Percentiles rank a stretch among this genome's conserved stretches.
phyloP scores from a whole-genome alignment of 495 filamentous ascomycete genomes.

The Aspergillus hancockii region DNA sequence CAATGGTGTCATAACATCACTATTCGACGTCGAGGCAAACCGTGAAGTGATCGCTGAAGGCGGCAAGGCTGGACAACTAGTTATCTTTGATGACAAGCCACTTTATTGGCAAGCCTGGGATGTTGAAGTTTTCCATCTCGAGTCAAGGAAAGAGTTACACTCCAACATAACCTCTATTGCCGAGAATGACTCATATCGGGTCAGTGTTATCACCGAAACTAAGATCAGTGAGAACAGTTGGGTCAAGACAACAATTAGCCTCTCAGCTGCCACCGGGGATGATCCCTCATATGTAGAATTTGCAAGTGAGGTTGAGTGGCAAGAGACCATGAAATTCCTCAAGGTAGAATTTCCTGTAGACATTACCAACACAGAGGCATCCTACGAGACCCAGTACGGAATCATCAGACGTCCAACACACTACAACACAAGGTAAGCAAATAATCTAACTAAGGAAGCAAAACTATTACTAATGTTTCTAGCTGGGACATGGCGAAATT shows the following conservation, averaged over 20 bases:
- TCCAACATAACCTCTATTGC: slow-evolving; percentile 65
- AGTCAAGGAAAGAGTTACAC: slow-evolving; percentile 75
- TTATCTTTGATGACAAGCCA: slow-evolving; percentile 97
- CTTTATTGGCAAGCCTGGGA: slow-evolving; percentile 99
- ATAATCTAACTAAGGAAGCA: neutral
- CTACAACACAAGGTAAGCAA: slow-evolving; percentile 76
- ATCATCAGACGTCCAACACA: slow-evolving; percentile 86
- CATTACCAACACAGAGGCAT: slow-evolving; percentile 85
- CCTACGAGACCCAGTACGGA: slow-evolving; percentile 95
- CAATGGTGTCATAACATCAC: slow-evolving; percentile 75
- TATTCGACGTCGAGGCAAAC: slow-evolving; percentile 67
- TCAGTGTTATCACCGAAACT: slow-evolving; percentile 76
- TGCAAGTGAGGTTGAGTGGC: slow-evolving; percentile 84
- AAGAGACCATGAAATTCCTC: slow-evolving; percentile 93
- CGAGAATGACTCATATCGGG: slow-evolving; percentile 73
- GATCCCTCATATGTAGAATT: slow-evolving; percentile 76
- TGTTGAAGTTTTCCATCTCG: slow-evolving; percentile 93
- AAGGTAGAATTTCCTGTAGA: slow-evolving; percentile 99
- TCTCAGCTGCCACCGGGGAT: slow-evolving; percentile 64
- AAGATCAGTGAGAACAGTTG: slow-evolving; percentile 84
- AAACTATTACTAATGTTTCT: slow-evolving; percentile 17
- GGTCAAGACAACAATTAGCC: slow-evolving; percentile 82
- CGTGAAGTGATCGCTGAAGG: slow-evolving; percentile 80
- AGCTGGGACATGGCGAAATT: slow-evolving; percentile 99
- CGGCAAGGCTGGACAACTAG: slow-evolving; percentile 83